These are phyloP conservation scores for Orychophragmus violaceus DNA, from an alignment of 345 rosid genomes.

Conservation along the genomic window DNA sequence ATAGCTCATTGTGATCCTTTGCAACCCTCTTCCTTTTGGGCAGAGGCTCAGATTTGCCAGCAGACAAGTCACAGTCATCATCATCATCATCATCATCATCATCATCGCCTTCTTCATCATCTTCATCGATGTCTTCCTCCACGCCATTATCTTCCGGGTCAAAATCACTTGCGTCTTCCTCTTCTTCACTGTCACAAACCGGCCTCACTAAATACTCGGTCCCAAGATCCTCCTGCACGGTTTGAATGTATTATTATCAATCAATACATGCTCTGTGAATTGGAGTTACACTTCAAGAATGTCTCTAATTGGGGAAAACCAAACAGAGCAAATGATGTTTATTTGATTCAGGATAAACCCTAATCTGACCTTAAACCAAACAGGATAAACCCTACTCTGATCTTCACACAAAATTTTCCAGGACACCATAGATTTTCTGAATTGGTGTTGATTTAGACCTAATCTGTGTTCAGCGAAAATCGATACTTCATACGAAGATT, in stretches of 20 bases:
- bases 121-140: constrained; percentile 41
- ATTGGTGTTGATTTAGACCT: background rate
- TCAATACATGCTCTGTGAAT: background rate
- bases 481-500: background rate
- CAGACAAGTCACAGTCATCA: constrained; percentile 13
- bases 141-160: constrained; percentile 63
- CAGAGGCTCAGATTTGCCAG: constrained; percentile 21
- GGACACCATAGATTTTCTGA: background rate
- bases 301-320: background rate
- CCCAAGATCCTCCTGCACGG: constrained; percentile 62
- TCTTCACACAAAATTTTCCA: background rate
- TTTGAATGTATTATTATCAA: background rate
- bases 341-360: too few relatives aligned
- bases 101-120: constrained; percentile 32
- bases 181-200: constrained; percentile 64
- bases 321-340: background rate
- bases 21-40: constrained; percentile 24
- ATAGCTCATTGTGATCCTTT: constrained; percentile 9
- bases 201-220: constrained; percentile 80
- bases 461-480: background rate
- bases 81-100: constrained; percentile 23
- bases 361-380: background rate
- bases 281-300: background rate
- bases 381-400: too few relatives aligned
- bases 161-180: constrained; percentile 84